phyloP scores from a whole-genome alignment of 129 eudicot species.

The Arctium lappa region DNA sequence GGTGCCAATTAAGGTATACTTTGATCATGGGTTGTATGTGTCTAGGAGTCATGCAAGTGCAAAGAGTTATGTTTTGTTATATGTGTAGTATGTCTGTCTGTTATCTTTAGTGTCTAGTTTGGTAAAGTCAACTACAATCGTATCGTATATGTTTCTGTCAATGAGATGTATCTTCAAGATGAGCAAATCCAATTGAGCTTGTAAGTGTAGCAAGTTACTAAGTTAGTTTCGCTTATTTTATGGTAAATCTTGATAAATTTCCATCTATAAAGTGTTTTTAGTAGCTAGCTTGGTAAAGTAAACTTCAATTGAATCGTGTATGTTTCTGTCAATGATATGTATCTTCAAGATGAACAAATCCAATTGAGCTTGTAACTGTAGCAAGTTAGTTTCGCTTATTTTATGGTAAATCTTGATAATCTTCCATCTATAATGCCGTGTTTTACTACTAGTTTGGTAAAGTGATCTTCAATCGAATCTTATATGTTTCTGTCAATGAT shows the following conservation, averaged over 20 bases:
- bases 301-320: slow-evolving; percentile 8
- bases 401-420: not conserved
- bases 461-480: slow-evolving; percentile 4
- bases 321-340: slow-evolving; percentile 17
- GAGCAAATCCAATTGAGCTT: not conserved
- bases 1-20: slow-evolving; percentile 28
- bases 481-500: slow-evolving; percentile 14
- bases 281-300: slow-evolving; percentile 28
- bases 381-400: slow-evolving; percentile 13
- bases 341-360: slow-evolving; percentile 23
- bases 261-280: no score
- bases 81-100: slow-evolving; percentile 34
- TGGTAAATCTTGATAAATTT: no score
- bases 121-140: slow-evolving; percentile 16
- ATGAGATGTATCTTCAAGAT: slow-evolving; percentile 24
- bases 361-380: slow-evolving; percentile 13
- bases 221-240: no score
- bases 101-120: slow-evolving; percentile 26
- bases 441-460: slow-evolving; percentile 24
- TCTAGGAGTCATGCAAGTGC: slow-evolving; percentile 31
- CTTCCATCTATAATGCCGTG: not conserved
- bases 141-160: not conserved
- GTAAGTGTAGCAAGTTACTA: no score
- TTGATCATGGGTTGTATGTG: slow-evolving; percentile 27
- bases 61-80: slow-evolving; percentile 20